phyloP scores from a whole-genome alignment of 352 stramenopile species.

The Pilasporangium apinafurcum region DNA sequence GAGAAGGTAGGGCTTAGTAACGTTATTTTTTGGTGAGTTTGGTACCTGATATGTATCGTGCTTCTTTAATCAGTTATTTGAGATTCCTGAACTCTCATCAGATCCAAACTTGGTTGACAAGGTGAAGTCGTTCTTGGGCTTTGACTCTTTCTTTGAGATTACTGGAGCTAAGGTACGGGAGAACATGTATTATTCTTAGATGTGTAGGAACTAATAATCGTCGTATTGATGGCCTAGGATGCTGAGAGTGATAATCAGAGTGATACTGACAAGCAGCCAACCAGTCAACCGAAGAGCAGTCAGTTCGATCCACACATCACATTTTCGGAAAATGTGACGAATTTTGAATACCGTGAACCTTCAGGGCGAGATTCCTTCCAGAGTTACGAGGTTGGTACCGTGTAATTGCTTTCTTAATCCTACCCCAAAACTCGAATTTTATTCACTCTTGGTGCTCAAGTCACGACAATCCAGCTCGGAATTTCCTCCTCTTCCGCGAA shows the following conservation, averaged over 20 bases:
- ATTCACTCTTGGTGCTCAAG: no score
- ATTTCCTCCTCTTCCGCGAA: conserved; percentile 7
- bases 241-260: not conserved
- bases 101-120: conserved; percentile 29
- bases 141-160: conserved; percentile 66
- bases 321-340: no score
- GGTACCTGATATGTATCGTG: not conserved
- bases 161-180: no score
- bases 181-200: no score
- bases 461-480: no score
- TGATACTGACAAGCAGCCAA: not conserved
- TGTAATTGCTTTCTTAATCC: no score
- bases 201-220: not conserved
- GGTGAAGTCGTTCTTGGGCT: conserved; percentile 53
- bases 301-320: not conserved
- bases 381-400: no score
- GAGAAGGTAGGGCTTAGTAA: conserved; percentile 28
- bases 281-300: conserved; percentile 3
- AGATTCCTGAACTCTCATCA: conserved; percentile 33
- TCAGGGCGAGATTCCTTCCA: no score
- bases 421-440: no score
- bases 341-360: no score
- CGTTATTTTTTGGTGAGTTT: not conserved
- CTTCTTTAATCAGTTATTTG: conserved; percentile 32
- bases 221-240: no score